Conservation (phyloP, 257 asterid species). For the Asclepias syriaca region DNA sequence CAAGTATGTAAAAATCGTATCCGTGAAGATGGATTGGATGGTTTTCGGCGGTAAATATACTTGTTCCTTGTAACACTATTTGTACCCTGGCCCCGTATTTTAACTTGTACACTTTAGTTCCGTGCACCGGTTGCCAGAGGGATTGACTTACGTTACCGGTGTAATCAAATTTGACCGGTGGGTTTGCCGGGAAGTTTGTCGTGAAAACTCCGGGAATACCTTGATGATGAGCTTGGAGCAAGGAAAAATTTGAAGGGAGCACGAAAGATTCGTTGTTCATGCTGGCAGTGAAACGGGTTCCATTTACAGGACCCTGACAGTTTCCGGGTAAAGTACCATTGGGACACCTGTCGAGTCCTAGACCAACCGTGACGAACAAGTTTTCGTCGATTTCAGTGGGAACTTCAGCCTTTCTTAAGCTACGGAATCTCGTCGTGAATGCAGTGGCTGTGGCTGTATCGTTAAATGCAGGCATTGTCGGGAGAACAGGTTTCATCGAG, state of each 20-base stretch:
- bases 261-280: slow-evolving; percentile 85
- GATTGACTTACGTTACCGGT: slow-evolving; percentile 82
- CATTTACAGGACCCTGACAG: slow-evolving; percentile 82
- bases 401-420: slow-evolving; percentile 48
- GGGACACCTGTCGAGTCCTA: slow-evolving; percentile 75
- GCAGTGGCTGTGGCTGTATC: slow-evolving; percentile 75
- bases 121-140: slow-evolving; percentile 63
- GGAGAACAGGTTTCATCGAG: slow-evolving; percentile 38
- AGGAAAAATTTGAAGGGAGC: slow-evolving; percentile 66
- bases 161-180: slow-evolving; percentile 64
- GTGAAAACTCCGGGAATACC: slow-evolving; percentile 81
- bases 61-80: slow-evolving; percentile 83
- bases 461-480: slow-evolving; percentile 66
- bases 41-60: slow-evolving; percentile 67
- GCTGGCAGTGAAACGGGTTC: slow-evolving; percentile 80
- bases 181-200: slow-evolving; percentile 62
- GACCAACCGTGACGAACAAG: slow-evolving; percentile 67
- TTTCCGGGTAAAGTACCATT: slow-evolving; percentile 37
- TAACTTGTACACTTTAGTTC: slow-evolving; percentile 55
- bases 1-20: slow-evolving; percentile 74
- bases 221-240: slow-evolving; percentile 72
- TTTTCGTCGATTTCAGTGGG: slow-evolving; percentile 70
- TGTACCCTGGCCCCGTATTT: slow-evolving; percentile 68
- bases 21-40: slow-evolving; percentile 97
- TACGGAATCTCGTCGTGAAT: slow-evolving; percentile 59